A percentile compares a stretch with the other conserved stretches of the same genome.
Conservation (phyloP, 2,329 filamentous ascomycete genomes). For the Bipolaris sorokiniana region DNA sequence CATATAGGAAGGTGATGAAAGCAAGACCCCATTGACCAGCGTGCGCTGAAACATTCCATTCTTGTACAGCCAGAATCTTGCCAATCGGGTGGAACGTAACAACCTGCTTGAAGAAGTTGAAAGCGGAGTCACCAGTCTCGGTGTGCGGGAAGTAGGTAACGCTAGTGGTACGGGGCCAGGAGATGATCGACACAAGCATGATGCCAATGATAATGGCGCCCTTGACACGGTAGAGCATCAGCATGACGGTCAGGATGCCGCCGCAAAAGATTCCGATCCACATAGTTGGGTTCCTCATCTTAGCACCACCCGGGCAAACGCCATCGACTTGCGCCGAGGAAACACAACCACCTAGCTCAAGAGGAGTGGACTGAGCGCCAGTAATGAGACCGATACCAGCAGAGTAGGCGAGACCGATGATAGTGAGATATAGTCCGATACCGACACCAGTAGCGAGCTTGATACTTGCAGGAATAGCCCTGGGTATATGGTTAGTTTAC, state of each 20-base stretch:
- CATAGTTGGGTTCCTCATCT: constrained; percentile 83
- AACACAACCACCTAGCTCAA: constrained; percentile 77
- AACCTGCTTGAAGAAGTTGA: constrained; percentile 88
- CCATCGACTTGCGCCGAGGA: constrained; percentile 56
- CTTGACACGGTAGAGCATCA: constrained; percentile 87
- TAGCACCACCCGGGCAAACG: constrained; percentile 66
- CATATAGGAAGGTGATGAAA: constrained; percentile 87
- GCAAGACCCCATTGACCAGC: constrained; percentile 81
- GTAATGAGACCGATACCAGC: constrained; percentile 82
- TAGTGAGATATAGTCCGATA: constrained; percentile 80
- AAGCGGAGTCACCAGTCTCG: constrained; percentile 68
- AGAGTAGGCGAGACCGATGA: constrained; percentile 78
- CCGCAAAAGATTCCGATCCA: constrained; percentile 91
- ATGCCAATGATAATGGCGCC: constrained; percentile 86
- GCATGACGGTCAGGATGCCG: constrained; percentile 76
- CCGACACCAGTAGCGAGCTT: constrained; percentile 86
- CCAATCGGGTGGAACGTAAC: constrained; percentile 82
- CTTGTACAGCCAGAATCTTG: constrained; percentile 70
- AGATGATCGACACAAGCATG: constrained; percentile 82
- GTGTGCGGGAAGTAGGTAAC: constrained; percentile 85
- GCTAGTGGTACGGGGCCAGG: constrained; percentile 77
- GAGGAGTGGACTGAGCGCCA: constrained; percentile 70
- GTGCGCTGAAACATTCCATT: constrained; percentile 73
- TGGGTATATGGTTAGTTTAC: constrained; percentile 54
- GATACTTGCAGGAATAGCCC: constrained; percentile 81